Conservation (phyloP, 2,329 filamentous ascomycete genomes). For the Monilinia aucupariae region DNA sequence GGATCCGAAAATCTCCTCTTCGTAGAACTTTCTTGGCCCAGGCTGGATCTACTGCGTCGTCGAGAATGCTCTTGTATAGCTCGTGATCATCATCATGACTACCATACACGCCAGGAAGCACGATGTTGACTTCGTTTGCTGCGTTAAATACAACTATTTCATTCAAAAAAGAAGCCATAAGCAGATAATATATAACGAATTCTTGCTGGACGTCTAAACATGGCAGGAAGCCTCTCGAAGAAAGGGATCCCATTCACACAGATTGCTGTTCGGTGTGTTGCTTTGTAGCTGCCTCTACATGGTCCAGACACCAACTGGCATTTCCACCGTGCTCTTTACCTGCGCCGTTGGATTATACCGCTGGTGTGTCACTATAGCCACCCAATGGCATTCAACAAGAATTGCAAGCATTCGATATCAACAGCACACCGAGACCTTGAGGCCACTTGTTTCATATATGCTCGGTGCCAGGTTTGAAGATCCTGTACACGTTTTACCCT, state of each 20-base stretch:
- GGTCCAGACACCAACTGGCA: background rate
- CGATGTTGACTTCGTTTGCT: background rate
- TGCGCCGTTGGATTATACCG: background rate
- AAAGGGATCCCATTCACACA: background rate
- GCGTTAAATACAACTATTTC: background rate
- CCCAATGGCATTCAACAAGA: background rate
- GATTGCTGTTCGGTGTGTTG: background rate
- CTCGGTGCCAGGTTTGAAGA: background rate
- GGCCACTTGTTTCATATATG: background rate
- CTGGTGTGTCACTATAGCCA: background rate
- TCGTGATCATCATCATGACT: constrained; percentile 2
- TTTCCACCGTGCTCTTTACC: background rate
- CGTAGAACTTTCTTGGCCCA: constrained; percentile 40
- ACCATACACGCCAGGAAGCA: background rate
- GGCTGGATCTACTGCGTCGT: background rate
- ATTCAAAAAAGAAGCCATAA: background rate
- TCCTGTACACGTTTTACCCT: background rate
- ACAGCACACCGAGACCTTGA: background rate
- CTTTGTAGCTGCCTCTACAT: background rate
- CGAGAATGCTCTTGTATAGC: background rate
- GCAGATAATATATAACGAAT: background rate
- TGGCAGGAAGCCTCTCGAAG: background rate
- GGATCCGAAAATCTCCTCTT: constrained; percentile 49
- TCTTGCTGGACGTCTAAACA: background rate
- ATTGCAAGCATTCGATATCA: background rate